phyloP scores from a whole-genome alignment of 2,329 filamentous ascomycete genomes.

The Pseudopyricularia cyperi region DNA sequence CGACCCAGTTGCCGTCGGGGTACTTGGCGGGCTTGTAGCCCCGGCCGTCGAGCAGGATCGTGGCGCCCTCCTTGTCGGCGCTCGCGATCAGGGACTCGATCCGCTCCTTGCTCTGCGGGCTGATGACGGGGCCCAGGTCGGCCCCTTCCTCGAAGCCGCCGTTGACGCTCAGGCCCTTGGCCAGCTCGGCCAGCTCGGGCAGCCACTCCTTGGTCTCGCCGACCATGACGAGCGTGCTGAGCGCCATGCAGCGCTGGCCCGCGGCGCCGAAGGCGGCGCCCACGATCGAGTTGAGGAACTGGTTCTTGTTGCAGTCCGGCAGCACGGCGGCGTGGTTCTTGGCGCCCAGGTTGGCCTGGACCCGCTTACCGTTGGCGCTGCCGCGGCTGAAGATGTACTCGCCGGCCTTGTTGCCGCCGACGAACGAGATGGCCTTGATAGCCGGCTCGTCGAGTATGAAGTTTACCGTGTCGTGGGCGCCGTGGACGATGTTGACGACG shows the following conservation, averaged over 20 bases:
- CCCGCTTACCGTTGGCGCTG: constrained; percentile 75
- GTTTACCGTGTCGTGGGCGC: constrained; percentile 67
- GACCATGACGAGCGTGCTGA: constrained; percentile 72
- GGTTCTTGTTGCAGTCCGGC: constrained; percentile 83
- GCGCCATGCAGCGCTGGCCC: constrained; percentile 76
- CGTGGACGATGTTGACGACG: constrained; percentile 74
- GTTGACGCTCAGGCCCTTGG: constrained; percentile 60
- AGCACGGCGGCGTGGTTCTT: constrained; percentile 82
- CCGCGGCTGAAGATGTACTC: constrained; percentile 74
- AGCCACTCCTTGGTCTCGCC: constrained; percentile 80
- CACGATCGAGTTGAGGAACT: constrained; percentile 71
- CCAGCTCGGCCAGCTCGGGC: constrained; percentile 61
- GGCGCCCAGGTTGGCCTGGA: constrained; percentile 76
- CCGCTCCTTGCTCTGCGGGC: constrained; percentile 62
- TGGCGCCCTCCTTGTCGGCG: constrained; percentile 70
- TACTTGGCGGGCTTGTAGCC: constrained; percentile 65
- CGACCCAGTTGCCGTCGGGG: constrained; percentile 75
- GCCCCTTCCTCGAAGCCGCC: constrained; percentile 71
- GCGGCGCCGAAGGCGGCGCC: constrained; percentile 78
- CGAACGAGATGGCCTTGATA: constrained; percentile 80
- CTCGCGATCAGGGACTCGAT: constrained; percentile 65
- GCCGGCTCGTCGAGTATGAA: constrained; percentile 75
- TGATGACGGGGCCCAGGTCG: constrained; percentile 74
- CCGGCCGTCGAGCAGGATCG: constrained; percentile 68
- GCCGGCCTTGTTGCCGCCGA: constrained; percentile 76